These are phyloP conservation scores for Chernovozyma aurita DNA, from an alignment of 1,139 yeast species.

Conservation along the genomic window DNA sequence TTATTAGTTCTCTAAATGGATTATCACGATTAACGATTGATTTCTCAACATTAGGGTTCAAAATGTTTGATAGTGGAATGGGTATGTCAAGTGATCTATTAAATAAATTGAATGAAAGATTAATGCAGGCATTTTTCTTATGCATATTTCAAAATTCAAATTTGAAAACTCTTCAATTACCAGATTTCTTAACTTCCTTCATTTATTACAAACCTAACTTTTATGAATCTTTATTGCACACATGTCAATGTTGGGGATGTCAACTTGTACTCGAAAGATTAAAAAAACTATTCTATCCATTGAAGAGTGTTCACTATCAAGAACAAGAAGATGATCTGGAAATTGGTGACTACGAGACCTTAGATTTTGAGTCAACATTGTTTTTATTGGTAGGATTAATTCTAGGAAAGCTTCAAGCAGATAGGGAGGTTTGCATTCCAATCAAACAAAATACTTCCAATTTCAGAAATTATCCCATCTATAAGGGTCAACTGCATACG, in stretches of 20 bases:
- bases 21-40: slow-evolving; percentile 27
- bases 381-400: slow-evolving; percentile 33
- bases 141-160: slow-evolving; percentile 19
- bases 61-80: slow-evolving; percentile 33
- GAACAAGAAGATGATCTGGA: slow-evolving; percentile 8
- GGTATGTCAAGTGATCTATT: slow-evolving; percentile 27
- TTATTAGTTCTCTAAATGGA: slow-evolving; percentile 21
- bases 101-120: slow-evolving; percentile 31
- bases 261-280: slow-evolving; percentile 23
- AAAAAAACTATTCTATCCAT: slow-evolving; percentile 21
- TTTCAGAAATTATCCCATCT: slow-evolving; percentile 29
- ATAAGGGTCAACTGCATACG: slow-evolving; percentile 36
- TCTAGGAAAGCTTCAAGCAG: slow-evolving; percentile 34
- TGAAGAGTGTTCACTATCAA: slow-evolving; percentile 13
- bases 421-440: slow-evolving; percentile 37
- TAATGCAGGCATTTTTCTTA: slow-evolving; percentile 35
- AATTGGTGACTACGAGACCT: slow-evolving; percentile 7
- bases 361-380: slow-evolving; percentile 26
- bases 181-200: slow-evolving; percentile 37
- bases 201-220: slow-evolving; percentile 38
- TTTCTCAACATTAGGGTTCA: slow-evolving; percentile 36
- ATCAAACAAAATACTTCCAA: slow-evolving; percentile 24
- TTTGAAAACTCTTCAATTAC: slow-evolving; percentile 27
- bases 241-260: slow-evolving; percentile 37
- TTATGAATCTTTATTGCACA: slow-evolving; percentile 31